Evolutionary conservation across 2,329 filamentous ascomycete species (phyloP).

Genomic region (Metarhizium robertsii): DNA sequence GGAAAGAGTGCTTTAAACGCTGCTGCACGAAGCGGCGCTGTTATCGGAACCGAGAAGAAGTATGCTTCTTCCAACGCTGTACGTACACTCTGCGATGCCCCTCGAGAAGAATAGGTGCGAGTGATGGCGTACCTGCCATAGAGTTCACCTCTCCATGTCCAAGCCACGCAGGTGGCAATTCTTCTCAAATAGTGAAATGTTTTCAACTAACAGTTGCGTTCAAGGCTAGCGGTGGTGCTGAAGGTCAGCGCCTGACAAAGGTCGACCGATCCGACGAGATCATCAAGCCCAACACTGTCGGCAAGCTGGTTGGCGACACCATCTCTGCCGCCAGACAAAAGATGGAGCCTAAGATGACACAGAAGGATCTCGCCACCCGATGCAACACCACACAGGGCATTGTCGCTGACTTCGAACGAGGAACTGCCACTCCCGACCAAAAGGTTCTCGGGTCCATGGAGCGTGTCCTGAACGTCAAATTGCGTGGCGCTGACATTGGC

Average conservation of each 20-base stretch:
- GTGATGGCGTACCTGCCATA: background rate
- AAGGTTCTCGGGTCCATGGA: conserved; percentile 73
- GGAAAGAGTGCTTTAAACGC: conserved; percentile 81
- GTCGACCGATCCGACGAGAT: conserved; percentile 97
- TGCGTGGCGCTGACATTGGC: conserved; percentile 79
- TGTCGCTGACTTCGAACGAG: conserved; percentile 79
- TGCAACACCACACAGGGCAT: conserved; percentile 78
- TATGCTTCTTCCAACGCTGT: conserved; percentile 60
- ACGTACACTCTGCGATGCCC: conserved; percentile 10
- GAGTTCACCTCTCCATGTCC: background rate
- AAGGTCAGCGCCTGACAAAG: conserved; percentile 95
- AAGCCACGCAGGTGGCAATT: background rate
- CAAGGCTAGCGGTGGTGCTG: conserved; percentile 28
- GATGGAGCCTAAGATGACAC: conserved; percentile 90
- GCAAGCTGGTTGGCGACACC: conserved; percentile 68
- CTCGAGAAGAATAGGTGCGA: background rate
- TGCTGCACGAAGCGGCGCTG: conserved; percentile 67
- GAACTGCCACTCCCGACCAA: conserved; percentile 69
- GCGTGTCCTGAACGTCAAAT: conserved; percentile 76
- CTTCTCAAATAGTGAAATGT: background rate
- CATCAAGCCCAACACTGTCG: conserved; percentile 90
- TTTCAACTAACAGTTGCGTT: conserved; percentile 9
- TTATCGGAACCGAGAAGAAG: conserved; percentile 91
- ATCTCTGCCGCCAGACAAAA: conserved; percentile 73
- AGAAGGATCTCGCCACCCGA: conserved; percentile 78